These are phyloP conservation scores for Auricularia auricula-judae DNA, from an alignment of 768 basidiomycete genomes.

Conservation along the genomic window DNA sequence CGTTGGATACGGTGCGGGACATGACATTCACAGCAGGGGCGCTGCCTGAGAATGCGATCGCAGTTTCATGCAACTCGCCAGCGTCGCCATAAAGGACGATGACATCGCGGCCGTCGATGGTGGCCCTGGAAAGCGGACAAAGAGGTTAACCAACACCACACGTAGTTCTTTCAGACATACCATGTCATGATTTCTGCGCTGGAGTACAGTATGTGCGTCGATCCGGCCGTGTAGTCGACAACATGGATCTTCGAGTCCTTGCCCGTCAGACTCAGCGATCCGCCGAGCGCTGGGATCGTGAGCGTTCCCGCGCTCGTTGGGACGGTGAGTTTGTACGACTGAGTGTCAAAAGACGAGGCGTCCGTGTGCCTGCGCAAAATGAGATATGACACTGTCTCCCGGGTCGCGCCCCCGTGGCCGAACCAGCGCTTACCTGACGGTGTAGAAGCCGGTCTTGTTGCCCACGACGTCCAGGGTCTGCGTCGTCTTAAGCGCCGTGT, in stretches of 20 bases:
- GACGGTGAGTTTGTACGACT: constrained; percentile 10
- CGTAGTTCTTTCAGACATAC: neutral
- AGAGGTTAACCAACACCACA: too few relatives aligned
- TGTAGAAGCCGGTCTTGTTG: constrained; percentile 46
- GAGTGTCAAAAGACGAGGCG: constrained; percentile 3
- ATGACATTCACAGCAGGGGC: neutral
- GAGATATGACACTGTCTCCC: too few relatives aligned
- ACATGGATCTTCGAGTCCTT: constrained; percentile 18
- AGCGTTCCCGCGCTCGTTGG: constrained; percentile 28
- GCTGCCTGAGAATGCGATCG: neutral
- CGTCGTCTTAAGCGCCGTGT: constrained; percentile 11
- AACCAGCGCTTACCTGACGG: constrained; percentile 30
- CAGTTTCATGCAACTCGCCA: neutral
- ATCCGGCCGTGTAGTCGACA: constrained; percentile 16
- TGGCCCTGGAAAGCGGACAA: neutral
- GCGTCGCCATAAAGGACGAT: constrained; percentile 12
- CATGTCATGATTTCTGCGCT: constrained; percentile 9
- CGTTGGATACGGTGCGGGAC: neutral
- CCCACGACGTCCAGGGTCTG: neutral
- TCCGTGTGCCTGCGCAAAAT: neutral
- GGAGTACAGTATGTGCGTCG: constrained; percentile 12
- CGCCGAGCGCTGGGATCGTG: constrained; percentile 11
- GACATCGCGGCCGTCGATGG: constrained; percentile 12
- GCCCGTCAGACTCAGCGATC: constrained; percentile 10
- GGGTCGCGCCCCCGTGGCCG: too few relatives aligned